Evolutionary conservation across 2,329 filamentous ascomycete species (phyloP), one percentile per base, ranked within the genome.

Genomic region (Domatiomyces catenatus): DNA sequence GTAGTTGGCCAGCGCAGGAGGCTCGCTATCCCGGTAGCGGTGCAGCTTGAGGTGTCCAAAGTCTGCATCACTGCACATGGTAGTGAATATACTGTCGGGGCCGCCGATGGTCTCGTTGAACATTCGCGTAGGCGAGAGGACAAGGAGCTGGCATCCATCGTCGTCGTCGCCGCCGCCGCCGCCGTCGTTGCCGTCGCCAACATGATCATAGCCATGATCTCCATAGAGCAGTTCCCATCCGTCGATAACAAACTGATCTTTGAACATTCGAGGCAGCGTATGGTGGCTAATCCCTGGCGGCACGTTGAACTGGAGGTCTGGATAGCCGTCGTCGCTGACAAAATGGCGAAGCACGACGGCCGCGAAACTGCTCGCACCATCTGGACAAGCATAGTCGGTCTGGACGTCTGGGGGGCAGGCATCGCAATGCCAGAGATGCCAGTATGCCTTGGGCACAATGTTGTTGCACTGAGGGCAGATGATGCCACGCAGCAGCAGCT

Each of bases 391-490:
- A 15, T 39, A 39, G 32, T 39, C 32, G 12, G 10, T 10, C 32
- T 39, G 32, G 15, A 15, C 12, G 32, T 39, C 32, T 4, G 32
- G 32, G 2, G 32, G 10, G 15, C 32, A 39, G 10, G 8, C 10
- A 12, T 39, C 32, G 32, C 45, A 47, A 3, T 17, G 17, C 45
- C 45, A 47, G 20, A 24, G 17, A 17, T 28, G 28, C 45, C 45
- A 47, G 8, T 47, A 18, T 8, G 17, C 28, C 8, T 22, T 47
- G 20, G 45, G 45, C 45, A 47, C 24, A 24, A 47, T 47, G 19
- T 24, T 32, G 0, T 70, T 67, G 55, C 84, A 88, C 1, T 66
- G 52, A 0, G 77, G 79, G 57, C 84, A 89, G 1, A 83, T 76
- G 46, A 86, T 75, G 0, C 83, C 84, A 48, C 70, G 69, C 59